A percentile compares a stretch with the other conserved stretches of the same genome.
Evolutionary conservation across 352 stramenopile genomes (phyloP).

Genomic region (Pythium folliculosum): DNA sequence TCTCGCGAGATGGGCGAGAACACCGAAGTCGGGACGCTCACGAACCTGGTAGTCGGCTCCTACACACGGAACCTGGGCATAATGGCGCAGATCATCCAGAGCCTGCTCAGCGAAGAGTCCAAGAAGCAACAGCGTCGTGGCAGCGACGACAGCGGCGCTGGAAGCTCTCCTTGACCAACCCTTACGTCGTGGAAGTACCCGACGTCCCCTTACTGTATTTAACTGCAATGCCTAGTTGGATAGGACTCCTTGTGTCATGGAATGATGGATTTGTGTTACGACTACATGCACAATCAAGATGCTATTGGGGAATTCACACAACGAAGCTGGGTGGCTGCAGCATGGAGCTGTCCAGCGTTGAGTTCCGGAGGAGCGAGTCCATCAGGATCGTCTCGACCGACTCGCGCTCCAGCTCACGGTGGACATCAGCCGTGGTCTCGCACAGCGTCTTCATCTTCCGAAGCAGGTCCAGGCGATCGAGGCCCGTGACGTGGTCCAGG

Average conservation of each 20-base stretch:
- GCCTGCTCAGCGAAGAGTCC: slow-evolving; percentile 29
- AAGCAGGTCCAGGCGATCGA: slow-evolving; percentile 8
- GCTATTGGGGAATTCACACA: not conserved
- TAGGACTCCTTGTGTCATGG: too few relatives aligned
- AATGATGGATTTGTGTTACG: too few relatives aligned
- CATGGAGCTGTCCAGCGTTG: slow-evolving; percentile 3
- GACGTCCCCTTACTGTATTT: slow-evolving; percentile 5
- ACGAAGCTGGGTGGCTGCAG: slow-evolving; percentile 1
- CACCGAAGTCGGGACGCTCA: slow-evolving; percentile 42
- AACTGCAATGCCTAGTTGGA: not conserved
- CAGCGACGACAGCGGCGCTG: not conserved
- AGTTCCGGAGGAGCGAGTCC: slow-evolving; percentile 14
- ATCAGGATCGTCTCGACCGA: slow-evolving; percentile 25
- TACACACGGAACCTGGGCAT: slow-evolving; percentile 49
- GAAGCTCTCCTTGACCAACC: not conserved
- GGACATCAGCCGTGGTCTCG: slow-evolving; percentile 10
- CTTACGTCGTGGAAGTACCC: not conserved
- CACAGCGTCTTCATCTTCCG: slow-evolving; percentile 6
- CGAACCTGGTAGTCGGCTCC: slow-evolving; percentile 45
- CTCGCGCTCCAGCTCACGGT: slow-evolving; percentile 21
- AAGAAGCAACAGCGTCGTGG: slow-evolving; percentile 2
- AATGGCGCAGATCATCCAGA: slow-evolving; percentile 45
- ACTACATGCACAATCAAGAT: not conserved
- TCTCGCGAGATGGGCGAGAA: slow-evolving; percentile 12
- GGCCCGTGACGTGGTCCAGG: slow-evolving; percentile 18